These are phyloP conservation scores for Fusarium clavum DNA, from an alignment of 2,329 filamentous ascomycete genomes.

Conservation along the genomic window DNA sequence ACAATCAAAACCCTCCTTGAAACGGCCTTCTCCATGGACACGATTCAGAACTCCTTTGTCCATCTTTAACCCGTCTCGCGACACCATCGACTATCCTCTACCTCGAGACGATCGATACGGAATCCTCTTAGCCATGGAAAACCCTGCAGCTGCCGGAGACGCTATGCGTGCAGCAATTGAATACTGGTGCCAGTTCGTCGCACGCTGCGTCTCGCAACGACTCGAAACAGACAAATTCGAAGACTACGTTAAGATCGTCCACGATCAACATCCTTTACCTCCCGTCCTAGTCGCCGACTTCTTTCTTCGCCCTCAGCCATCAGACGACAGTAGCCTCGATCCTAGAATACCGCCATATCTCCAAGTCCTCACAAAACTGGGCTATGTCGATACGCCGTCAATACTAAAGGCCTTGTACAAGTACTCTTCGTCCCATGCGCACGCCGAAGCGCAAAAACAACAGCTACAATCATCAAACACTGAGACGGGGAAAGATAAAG, in stretches of 20 bases:
- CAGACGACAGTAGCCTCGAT: constrained; percentile 64
- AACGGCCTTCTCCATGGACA: constrained; percentile 15
- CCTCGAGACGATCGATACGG: background rate
- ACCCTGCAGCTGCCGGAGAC: constrained; percentile 32
- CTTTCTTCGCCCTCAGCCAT: constrained; percentile 65
- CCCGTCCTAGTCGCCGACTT: constrained; percentile 66
- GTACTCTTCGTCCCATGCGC: constrained; percentile 65
- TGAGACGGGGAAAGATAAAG: constrained; percentile 3
- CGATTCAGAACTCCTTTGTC: constrained; percentile 17
- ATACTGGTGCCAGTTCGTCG: constrained; percentile 65
- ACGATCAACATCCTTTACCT: constrained; percentile 63
- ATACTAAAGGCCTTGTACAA: constrained; percentile 67
- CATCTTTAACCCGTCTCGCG: background rate
- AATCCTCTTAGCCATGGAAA: constrained; percentile 45
- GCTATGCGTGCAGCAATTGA: constrained; percentile 47
- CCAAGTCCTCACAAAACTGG: constrained; percentile 63
- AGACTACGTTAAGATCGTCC: constrained; percentile 61
- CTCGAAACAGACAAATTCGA: constrained; percentile 67
- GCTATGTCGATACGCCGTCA: constrained; percentile 65
- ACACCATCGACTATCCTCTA: constrained; percentile 1
- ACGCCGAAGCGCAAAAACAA: constrained; percentile 37
- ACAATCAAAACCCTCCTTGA: background rate
- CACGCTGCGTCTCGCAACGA: constrained; percentile 62
- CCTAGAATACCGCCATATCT: constrained; percentile 70
- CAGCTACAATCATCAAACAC: constrained; percentile 4